Base-by-base conservation (phyloP, 768 basidiomycete species). In the Podaxis rugospora region DNA sequence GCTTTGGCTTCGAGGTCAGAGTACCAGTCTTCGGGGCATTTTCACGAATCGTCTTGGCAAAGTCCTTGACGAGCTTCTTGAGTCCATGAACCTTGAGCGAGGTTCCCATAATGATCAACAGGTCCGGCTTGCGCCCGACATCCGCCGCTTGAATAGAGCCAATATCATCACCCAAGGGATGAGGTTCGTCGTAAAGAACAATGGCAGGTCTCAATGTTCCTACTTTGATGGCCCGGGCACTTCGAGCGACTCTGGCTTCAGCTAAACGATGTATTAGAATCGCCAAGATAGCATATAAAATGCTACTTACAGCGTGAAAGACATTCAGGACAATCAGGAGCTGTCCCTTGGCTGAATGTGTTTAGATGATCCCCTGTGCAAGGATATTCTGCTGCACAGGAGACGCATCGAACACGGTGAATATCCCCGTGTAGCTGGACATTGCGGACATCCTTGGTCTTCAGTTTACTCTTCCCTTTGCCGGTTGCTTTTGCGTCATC, bases 21-120 rank as follows among this genome's bases (percentile, higher is more conserved):
- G 71, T 66, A 46, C 66, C 65, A 28, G 76, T 66, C 16, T 72
- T 67, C 6, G 75, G 67, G 10, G 76, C 69, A 2, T 76, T 71
- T 14, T 83, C 77, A 67, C 92, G 94, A 5, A 97, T 88, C n/a
- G 80, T 80, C 66, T 84, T 86, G 4, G 95, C 93, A 63, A 98
- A 97, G 55, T 96, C 93, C 73, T 94, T 97, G 54, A 97, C 94
- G 32, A 98, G 83, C 68, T 88, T 90, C 76, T 93, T 94, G 57
- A 98, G 77, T 13, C 95, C 96, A 65, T 97, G 95, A 9, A 98
- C 97, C 73, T 96, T 96, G 60, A 99, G 80, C 16, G 92, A 94
- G 14, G 97, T 99, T 23, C 96, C 96, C 92, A 98, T 95, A 67
- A 99, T 90, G 66, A 99, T 87, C 44, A 99, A 78, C 78, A 97